Evolutionary conservation across 2,329 filamentous ascomycete genomes (phyloP).

Genomic region (Basipetospora sp.): DNA sequence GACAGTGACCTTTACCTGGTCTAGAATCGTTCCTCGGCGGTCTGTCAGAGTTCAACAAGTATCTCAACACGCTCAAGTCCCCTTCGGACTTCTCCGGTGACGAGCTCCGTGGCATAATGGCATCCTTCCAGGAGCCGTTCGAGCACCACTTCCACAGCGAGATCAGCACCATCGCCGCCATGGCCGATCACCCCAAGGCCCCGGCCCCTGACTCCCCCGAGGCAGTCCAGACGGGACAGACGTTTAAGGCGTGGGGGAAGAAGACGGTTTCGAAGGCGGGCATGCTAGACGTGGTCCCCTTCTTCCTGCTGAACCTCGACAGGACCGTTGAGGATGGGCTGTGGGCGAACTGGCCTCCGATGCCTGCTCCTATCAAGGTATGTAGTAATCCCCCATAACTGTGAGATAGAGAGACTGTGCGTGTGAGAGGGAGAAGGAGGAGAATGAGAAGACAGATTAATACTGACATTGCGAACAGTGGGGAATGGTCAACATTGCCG

Average conservation of each 20-base stretch:
- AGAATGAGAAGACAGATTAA: background rate
- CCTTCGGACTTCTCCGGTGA: slow-evolving; percentile 28
- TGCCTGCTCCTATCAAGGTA: slow-evolving; percentile 39
- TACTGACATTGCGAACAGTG: slow-evolving; percentile 20
- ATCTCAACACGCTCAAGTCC: slow-evolving; percentile 29
- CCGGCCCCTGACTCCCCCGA: slow-evolving; percentile 31
- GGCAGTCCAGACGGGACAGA: slow-evolving; percentile 28
- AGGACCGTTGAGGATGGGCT: slow-evolving; percentile 40
- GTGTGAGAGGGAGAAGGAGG: background rate
- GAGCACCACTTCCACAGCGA: slow-evolving; percentile 41
- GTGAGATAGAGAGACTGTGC: too few relatives aligned
- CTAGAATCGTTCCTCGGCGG: slow-evolving; percentile 37
- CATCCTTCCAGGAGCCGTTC: slow-evolving; percentile 34
- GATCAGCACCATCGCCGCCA: slow-evolving; percentile 34
- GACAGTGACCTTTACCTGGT: too few relatives aligned
- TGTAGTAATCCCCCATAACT: background rate
- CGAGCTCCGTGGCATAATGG: slow-evolving; percentile 35
- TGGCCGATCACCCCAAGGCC: slow-evolving; percentile 35
- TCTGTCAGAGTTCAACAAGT: slow-evolving; percentile 35
- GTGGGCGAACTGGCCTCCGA: slow-evolving; percentile 51
- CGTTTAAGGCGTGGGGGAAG: slow-evolving; percentile 49
- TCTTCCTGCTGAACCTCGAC: slow-evolving; percentile 51
- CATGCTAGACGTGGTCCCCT: slow-evolving; percentile 44
- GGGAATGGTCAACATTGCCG: slow-evolving; percentile 43
- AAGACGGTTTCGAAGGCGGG: slow-evolving; percentile 48